Conservation (phyloP, 345 rosid genomes). For the Clausena lansium region DNA sequence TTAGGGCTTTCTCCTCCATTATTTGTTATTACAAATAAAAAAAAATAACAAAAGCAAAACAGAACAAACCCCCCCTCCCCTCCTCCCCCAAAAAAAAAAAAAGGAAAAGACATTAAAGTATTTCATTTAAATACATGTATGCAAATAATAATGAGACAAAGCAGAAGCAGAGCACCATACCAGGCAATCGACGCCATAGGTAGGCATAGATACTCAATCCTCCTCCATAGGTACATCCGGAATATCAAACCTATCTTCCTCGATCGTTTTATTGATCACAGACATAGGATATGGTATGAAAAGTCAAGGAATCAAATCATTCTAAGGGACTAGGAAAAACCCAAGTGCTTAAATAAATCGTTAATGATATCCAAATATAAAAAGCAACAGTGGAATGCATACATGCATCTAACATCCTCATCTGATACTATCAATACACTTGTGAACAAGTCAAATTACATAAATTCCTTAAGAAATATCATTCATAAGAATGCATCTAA, state of each 20-base stretch:
- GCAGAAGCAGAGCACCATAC: neutral
- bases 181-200: neutral
- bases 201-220: slow-evolving; percentile 40
- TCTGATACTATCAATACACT: neutral
- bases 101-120: too few relatives aligned
- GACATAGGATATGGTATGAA: slow-evolving; percentile 48
- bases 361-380: neutral
- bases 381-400: neutral
- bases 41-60: too few relatives aligned
- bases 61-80: too few relatives aligned
- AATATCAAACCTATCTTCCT: slow-evolving; percentile 90
- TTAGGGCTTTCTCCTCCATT: too few relatives aligned
- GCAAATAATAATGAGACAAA: neutral
- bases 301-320: slow-evolving; percentile 49
- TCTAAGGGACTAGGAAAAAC: neutral
- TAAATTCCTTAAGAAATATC: neutral
- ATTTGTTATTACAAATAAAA: too few relatives aligned
- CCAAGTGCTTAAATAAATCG: neutral
- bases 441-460: neutral
- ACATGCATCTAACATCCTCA: neutral
- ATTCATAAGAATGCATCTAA: neutral
- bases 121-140: neutral
- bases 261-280: slow-evolving; percentile 63
- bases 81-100: too few relatives aligned
- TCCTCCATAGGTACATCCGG: slow-evolving; percentile 99